These are phyloP conservation scores for Betula pendula DNA, from an alignment of 306 rosid genomes.

Conservation along the genomic window DNA sequence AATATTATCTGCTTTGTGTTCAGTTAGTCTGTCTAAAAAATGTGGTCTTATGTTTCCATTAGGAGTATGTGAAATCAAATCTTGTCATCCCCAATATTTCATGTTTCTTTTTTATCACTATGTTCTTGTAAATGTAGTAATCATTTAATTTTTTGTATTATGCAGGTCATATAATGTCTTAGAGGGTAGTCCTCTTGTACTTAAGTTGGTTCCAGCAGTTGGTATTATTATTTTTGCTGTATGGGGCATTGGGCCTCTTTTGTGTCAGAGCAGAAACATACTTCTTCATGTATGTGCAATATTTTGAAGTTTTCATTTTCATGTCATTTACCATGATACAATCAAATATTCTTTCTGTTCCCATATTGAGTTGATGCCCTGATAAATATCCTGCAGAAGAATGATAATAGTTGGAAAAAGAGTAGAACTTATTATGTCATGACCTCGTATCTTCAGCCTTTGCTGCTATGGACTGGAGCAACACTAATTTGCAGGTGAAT, in stretches of 20 bases:
- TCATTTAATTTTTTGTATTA: conserved; percentile 4
- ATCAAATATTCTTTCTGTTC: conserved; percentile 7
- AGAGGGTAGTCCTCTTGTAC: conserved; percentile 59
- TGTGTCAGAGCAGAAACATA: conserved; percentile 55
- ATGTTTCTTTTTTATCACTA: conserved; percentile 1
- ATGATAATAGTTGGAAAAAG: conserved; percentile 84
- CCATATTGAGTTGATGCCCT: neutral
- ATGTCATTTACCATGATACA: conserved; percentile 12
- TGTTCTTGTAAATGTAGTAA: conserved; percentile 11
- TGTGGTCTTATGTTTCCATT: neutral
- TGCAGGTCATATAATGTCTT: conserved; percentile 66
- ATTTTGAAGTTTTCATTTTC: conserved; percentile 24
- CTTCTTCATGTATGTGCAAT: conserved; percentile 52
- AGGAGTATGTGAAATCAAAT: conserved; percentile 11
- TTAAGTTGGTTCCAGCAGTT: conserved; percentile 69
- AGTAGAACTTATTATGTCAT: conserved; percentile 59
- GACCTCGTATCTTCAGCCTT: conserved; percentile 74
- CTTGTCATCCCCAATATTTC: neutral
- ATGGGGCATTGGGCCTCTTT: conserved; percentile 84
- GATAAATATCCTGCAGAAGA: conserved; percentile 53
- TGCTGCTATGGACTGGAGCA: conserved; percentile 84
- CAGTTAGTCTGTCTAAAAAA: neutral
- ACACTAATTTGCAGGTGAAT: conserved; percentile 86
- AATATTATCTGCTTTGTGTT: neutral
- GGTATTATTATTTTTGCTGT: conserved; percentile 64